phyloP scores from a whole-genome alignment of 106 monocot genomes.

The Alisma plantagoaquatica region DNA sequence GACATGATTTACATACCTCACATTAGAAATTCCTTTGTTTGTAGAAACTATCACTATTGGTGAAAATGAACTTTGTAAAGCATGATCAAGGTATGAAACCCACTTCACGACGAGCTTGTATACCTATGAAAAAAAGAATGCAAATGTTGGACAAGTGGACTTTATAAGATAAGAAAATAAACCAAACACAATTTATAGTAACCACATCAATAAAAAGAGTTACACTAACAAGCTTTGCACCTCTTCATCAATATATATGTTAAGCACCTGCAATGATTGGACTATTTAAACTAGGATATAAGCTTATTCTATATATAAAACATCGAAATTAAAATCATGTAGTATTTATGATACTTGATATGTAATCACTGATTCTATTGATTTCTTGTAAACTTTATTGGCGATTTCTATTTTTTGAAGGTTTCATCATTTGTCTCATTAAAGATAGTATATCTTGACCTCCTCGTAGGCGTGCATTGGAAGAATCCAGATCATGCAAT shows the following conservation, averaged over 20 bases:
- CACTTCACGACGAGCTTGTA: conserved; percentile 98
- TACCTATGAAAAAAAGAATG: conserved; percentile 54
- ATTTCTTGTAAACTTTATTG: conserved; percentile 92
- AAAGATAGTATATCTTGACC: conserved; percentile 97
- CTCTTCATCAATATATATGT: conserved; percentile 94
- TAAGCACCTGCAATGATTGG: conserved; percentile 68
- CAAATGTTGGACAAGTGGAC: too few species aligned
- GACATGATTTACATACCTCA: conserved; percentile 62
- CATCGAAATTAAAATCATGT: neutral
- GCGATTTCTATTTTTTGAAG: conserved; percentile 95
- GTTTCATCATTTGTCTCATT: conserved; percentile 99
- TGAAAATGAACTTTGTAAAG: conserved; percentile 84
- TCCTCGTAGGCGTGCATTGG: conserved; percentile 98
- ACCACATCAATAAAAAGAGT: conserved; percentile 98
- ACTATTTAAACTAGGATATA: too few species aligned
- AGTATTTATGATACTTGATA: neutral
- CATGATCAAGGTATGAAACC: conserved; percentile 96
- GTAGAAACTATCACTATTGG: conserved; percentile 98
- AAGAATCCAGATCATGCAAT: conserved; percentile 95
- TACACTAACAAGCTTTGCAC: conserved; percentile 96
- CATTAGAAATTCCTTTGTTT: conserved; percentile 95
- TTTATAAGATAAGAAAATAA: neutral
- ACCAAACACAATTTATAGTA: neutral
- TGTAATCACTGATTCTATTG: neutral
- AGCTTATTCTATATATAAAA: too few species aligned